A percentile compares a stretch with the other conserved stretches of the same genome.
These are phyloP conservation scores for Puya raimondii DNA, from an alignment of 176 grass and related monocot genomes.

Conservation along the genomic window DNA sequence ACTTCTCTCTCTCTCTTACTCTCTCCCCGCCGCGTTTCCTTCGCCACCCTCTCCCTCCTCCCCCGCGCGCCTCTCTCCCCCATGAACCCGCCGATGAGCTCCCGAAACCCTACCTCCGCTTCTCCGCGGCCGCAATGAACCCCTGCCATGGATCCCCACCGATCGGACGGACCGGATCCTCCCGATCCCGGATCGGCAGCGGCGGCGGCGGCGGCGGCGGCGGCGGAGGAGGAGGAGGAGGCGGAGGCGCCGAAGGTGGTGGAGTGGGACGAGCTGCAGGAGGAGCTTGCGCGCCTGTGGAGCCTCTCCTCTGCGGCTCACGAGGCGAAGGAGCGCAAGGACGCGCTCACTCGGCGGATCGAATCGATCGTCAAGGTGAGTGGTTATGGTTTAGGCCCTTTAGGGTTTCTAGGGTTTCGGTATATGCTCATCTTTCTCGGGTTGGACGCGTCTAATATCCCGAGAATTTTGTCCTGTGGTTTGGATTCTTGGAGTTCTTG, in stretches of 20 bases:
- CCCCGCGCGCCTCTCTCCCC: too few species aligned
- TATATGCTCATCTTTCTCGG: not conserved
- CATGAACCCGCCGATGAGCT: not conserved
- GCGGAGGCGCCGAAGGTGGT: slow-evolving; percentile 48
- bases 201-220: slow-evolving; percentile 13
- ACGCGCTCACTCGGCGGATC: slow-evolving; percentile 35
- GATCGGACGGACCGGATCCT: slow-evolving; percentile 22
- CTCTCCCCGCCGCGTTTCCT: too few species aligned
- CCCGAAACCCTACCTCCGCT: not conserved
- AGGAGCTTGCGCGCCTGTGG: slow-evolving; percentile 79
- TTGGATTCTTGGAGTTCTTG: too few species aligned
- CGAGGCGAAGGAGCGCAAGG: slow-evolving; percentile 46
- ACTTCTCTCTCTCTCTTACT: too few species aligned
- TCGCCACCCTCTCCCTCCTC: too few species aligned
- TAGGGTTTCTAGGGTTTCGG: not conserved
- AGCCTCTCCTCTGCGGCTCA: slow-evolving; percentile 55
- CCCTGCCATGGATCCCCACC: slow-evolving; percentile 22
- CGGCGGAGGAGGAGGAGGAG: slow-evolving; percentile 15
- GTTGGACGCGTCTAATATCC: not conserved
- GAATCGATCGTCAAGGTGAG: slow-evolving; percentile 58
- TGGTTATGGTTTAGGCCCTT: not conserved
- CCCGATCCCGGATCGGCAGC: not conserved
- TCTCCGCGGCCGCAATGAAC: slow-evolving; percentile 10
- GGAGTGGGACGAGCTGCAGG: slow-evolving; percentile 85
- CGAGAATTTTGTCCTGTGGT: too few species aligned